A percentile compares a stretch with the other conserved stretches of the same genome.
phyloP scores from a whole-genome alignment of 2,329 filamentous ascomycete genomes.

The Metarhizium rileyi region DNA sequence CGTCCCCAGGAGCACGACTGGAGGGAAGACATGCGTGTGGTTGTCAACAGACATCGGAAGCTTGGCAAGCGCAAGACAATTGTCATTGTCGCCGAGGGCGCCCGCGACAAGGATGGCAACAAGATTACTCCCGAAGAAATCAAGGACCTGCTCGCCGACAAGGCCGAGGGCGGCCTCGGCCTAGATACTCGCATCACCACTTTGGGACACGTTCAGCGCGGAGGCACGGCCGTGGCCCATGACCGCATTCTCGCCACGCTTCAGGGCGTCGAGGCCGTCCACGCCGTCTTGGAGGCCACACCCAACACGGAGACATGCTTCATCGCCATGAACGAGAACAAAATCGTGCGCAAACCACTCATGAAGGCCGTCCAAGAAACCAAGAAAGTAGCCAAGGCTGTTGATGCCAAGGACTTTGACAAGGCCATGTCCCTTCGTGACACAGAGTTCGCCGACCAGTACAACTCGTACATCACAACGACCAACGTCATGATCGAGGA shows the following conservation, averaged over 20 bases:
- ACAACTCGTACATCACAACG: conserved; percentile 81
- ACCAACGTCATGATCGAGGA: conserved; percentile 68
- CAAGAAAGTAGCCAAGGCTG: conserved; percentile 71
- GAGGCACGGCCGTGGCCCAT: conserved; percentile 84
- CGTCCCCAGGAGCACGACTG: conserved; percentile 81
- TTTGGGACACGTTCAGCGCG: conserved; percentile 93
- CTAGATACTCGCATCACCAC: conserved; percentile 93
- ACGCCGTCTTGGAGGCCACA: conserved; percentile 79
- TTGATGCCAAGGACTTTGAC: conserved; percentile 77
- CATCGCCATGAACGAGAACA: conserved; percentile 95
- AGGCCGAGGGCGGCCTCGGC: conserved; percentile 53
- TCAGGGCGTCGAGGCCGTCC: conserved; percentile 90
- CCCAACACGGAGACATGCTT: conserved; percentile 87
- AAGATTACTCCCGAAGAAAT: conserved; percentile 76
- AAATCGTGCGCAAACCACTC: conserved; percentile 83
- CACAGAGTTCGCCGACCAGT: conserved; percentile 88
- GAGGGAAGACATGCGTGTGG: conserved; percentile 76
- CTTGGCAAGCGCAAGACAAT: conserved; percentile 96
- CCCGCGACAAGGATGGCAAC: conserved; percentile 72
- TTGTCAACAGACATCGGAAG: conserved; percentile 72
- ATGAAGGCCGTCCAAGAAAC: conserved; percentile 84
- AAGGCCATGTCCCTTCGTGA: conserved; percentile 82
- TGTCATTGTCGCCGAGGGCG: conserved; percentile 94
- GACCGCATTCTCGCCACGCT: conserved; percentile 88
- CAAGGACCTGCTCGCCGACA: conserved; percentile 77